These are phyloP conservation scores for Dactylellina haptotyla DNA, from an alignment of 2,329 filamentous ascomycete species.

Conservation along the genomic window DNA sequence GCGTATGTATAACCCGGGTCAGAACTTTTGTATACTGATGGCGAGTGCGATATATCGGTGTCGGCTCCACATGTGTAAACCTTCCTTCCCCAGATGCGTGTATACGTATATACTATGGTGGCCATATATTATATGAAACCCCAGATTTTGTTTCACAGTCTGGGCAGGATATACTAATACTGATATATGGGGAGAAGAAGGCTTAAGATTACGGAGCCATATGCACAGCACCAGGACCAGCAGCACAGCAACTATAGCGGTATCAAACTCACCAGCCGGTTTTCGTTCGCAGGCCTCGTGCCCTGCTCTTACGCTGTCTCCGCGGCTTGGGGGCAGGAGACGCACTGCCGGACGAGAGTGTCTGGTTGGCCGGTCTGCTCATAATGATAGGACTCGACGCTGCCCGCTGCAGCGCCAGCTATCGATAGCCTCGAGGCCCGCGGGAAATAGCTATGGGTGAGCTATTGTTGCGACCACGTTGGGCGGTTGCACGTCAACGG, in stretches of 20 bases:
- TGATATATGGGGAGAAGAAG: neutral
- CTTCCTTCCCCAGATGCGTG: too few species aligned
- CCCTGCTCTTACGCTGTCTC: constrained; percentile 61
- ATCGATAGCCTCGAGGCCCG: constrained; percentile 7
- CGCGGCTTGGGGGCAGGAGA: constrained; percentile 54
- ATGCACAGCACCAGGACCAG: too few species aligned
- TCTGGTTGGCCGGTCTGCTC: constrained; percentile 31
- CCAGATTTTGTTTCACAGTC: neutral
- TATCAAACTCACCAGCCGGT: constrained; percentile 61
- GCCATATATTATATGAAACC: neutral
- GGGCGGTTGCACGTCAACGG: too few species aligned
- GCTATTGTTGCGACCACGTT: too few species aligned
- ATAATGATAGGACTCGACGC: constrained; percentile 12
- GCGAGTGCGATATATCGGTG: neutral
- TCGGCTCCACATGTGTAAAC: neutral
- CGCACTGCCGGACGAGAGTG: constrained; percentile 34
- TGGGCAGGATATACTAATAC: neutral
- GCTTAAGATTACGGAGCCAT: too few species aligned
- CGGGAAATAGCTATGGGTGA: too few species aligned
- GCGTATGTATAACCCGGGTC: neutral
- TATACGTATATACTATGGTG: too few species aligned
- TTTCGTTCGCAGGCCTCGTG: constrained; percentile 63
- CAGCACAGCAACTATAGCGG: too few species aligned
- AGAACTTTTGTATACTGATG: neutral
- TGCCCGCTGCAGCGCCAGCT: constrained; percentile 4